Evolutionary conservation across 2,329 filamentous ascomycete genomes (phyloP).

Genomic region (Magnaporthales sp.): DNA sequence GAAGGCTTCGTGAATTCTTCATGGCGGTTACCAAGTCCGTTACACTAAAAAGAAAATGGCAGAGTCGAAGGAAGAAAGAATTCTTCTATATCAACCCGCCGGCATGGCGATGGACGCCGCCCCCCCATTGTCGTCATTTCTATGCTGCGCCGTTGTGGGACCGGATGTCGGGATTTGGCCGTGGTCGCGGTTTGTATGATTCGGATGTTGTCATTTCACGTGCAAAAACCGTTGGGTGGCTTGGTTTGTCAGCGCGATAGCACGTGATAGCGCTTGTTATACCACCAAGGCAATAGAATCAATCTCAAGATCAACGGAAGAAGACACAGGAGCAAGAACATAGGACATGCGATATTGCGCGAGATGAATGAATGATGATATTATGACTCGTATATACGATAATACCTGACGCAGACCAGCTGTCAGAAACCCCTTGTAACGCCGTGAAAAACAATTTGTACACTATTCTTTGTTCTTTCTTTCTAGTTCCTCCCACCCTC

Average conservation of each 20-base stretch:
- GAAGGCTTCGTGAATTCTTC: constrained; percentile 1
- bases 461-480: no score
- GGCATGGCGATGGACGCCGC: background rate
- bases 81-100: background rate
- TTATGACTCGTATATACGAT: no score
- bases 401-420: no score
- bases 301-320: no score
- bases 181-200: background rate
- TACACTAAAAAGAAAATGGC: background rate
- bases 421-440: no score
- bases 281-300: background rate
- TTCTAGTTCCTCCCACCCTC: no score
- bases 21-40: background rate
- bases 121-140: background rate
- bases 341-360: no score
- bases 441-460: no score
- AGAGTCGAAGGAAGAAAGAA: background rate
- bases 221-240: background rate
- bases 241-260: background rate
- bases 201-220: constrained; percentile 3
- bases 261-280: background rate
- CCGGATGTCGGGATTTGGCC: constrained; percentile 1
- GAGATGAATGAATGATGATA: no score
- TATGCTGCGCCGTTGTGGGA: background rate
- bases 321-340: no score